Evolutionary conservation across 768 basidiomycete species (phyloP), one percentile per base, ranked within the genome.

Genomic region (Serendipita sp.): DNA sequence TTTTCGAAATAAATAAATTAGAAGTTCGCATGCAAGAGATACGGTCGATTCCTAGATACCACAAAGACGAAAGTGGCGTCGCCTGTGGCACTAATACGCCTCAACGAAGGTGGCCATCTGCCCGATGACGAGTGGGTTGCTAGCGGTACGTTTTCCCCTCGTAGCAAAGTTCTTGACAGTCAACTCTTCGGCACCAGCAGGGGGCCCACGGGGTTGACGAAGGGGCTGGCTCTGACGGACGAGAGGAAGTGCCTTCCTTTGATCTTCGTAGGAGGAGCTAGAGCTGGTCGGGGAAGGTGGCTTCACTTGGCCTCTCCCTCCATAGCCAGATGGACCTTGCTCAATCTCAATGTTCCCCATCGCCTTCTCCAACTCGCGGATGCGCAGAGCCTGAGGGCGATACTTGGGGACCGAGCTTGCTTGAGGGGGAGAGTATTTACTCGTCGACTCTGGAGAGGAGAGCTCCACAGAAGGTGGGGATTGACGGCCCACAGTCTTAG

Each of bases 111-210:
- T 52, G 33, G 66, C 62, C 36, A 63, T 31, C 73, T 88, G 88
- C 67, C 88, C 78, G 71, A 86, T 81, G 64, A 85, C 86, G 62
- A 91, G 76, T 31, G 88, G 87, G 37, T 86, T 87, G 66, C 91
- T 87, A 18, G 90, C 89, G 78, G 87, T 83, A 70, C 87, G 82
- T 74, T 89, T 81, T 74, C 88, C 86, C 69, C 90, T 83, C 43
- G 84, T 84, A 4, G 90, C 90, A 77, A 92, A 92, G 73, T 92
- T 92, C 80, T 88, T 86, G 48, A 87, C 86, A 18, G 86, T 85
- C 60, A 92, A 82, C 71, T 92, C 90, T 70, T 92, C 90, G 67
- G 83, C 83, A 71, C 87, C 86, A 27, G 87, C 87, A 48, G 91
- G 91, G 64, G 91, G 91, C 69, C 91, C 91, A 65, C 84, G 82